Evolutionary conservation across 306 rosid species (phyloP).

Genomic region (Spatholobus suberectus): DNA sequence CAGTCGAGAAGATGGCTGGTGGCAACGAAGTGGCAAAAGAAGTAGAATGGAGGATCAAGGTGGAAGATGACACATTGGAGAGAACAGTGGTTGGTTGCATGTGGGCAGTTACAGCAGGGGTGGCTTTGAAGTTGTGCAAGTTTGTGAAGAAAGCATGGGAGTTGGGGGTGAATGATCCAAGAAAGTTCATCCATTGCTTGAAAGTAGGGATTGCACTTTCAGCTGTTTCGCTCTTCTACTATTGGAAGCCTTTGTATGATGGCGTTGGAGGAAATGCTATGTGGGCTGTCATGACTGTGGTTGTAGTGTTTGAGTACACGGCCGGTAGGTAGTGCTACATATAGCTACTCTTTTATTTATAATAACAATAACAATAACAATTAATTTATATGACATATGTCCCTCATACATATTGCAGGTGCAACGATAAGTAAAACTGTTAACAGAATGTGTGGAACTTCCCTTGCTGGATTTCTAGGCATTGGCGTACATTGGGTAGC

Average conservation of each 20-base stretch:
- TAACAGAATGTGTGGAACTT: constrained; percentile 78
- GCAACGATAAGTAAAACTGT: constrained; percentile 68
- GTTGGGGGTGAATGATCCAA: constrained; percentile 76
- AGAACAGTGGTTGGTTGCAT: constrained; percentile 32
- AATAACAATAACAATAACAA: no score
- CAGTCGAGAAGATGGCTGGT: constrained; percentile 29
- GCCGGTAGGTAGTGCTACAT: constrained; percentile 56
- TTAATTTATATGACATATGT: not conserved
- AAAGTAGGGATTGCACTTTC: constrained; percentile 88
- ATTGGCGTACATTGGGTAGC: constrained; percentile 82
- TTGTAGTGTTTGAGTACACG: constrained; percentile 70
- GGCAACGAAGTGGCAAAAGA: constrained; percentile 37
- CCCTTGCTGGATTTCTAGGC: constrained; percentile 73
- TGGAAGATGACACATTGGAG: constrained; percentile 50
- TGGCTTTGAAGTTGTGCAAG: constrained; percentile 49
- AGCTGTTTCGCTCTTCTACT: constrained; percentile 75
- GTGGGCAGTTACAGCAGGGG: constrained; percentile 43
- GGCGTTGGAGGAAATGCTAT: constrained; percentile 84
- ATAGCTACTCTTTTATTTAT: no score
- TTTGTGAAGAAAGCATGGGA: constrained; percentile 78
- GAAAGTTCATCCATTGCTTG: constrained; percentile 73
- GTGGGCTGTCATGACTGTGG: constrained; percentile 90
- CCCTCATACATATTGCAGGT: constrained; percentile 53
- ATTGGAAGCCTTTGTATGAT: constrained; percentile 74
- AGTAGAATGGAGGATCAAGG: constrained; percentile 73